Conservation (phyloP, 208 protist species). For the Trypanosoma platydactyli region DNA sequence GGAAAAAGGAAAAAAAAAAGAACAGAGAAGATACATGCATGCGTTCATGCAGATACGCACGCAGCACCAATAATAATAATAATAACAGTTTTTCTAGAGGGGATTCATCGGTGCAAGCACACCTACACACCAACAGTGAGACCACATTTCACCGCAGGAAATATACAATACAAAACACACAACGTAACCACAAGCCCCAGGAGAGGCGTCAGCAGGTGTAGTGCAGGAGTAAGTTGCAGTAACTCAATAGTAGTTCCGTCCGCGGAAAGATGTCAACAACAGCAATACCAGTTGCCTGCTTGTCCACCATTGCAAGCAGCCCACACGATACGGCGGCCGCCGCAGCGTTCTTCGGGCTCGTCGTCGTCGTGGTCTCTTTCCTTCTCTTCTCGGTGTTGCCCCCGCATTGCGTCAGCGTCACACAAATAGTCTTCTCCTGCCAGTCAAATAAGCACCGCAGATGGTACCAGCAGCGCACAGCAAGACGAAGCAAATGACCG, state of each 20-base stretch:
- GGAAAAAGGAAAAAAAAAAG: constrained; percentile 12
- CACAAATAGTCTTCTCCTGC: constrained; percentile 20
- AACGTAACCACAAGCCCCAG: not conserved
- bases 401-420: constrained; percentile 15
- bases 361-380: not conserved
- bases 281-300: constrained; percentile 22
- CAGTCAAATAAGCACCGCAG: constrained; percentile 26
- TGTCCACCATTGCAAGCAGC: constrained; percentile 26
- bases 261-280: constrained; percentile 42
- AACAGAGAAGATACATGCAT: not conserved
- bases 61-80: too few relatives aligned
- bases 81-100: too few relatives aligned
- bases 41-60: not conserved
- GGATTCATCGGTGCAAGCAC: too few relatives aligned
- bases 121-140: too few relatives aligned
- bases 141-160: not conserved
- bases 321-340: not conserved
- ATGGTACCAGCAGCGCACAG: constrained; percentile 26
- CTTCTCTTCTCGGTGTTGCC: not conserved
- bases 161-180: constrained; percentile 19
- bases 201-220: not conserved
- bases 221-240: constrained; percentile 39
- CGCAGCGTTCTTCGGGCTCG: not conserved
- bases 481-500: constrained; percentile 9
- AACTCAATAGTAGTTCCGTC: constrained; percentile 35